phyloP scores from a whole-genome alignment of 768 basidiomycete genomes.

The Collybia sp. region DNA sequence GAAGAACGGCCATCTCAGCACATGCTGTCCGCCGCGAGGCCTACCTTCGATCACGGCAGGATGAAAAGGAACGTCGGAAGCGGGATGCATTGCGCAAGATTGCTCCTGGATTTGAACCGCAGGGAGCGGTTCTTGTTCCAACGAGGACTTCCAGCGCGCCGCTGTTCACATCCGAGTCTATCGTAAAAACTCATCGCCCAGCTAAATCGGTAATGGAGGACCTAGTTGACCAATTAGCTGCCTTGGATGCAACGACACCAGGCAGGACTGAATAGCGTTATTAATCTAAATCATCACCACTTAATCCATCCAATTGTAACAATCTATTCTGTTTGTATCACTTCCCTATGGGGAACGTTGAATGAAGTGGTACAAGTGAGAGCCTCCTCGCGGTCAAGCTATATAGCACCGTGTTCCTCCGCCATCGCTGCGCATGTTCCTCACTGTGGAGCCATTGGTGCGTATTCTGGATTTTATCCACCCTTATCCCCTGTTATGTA shows the following conservation, averaged over 20 bases:
- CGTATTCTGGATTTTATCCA: no score
- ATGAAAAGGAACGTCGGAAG: conserved; percentile 66
- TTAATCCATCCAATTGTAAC: no score
- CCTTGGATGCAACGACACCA: conserved; percentile 43
- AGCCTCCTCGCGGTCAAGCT: no score
- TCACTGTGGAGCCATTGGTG: no score
- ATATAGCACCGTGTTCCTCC: no score
- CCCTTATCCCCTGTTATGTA: no score
- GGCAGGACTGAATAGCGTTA: not conserved
- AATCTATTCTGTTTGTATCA: no score
- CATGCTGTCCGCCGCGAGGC: conserved; percentile 66
- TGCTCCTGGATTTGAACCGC: conserved; percentile 82
- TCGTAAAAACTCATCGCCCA: conserved; percentile 12
- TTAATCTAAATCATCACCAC: no score
- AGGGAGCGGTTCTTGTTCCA: conserved; percentile 54
- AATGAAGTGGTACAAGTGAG: no score
- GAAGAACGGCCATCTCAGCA: conserved; percentile 60
- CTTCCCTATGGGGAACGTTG: no score
- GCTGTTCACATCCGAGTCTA: conserved; percentile 4
- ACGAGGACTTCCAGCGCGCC: conserved; percentile 26
- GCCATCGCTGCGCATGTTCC: no score
- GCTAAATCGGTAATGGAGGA: conserved; percentile 71
- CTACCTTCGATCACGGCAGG: conserved; percentile 64
- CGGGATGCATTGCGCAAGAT: conserved; percentile 70
- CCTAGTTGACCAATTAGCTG: conserved; percentile 76